Evolutionary conservation across 257 asterid species (phyloP).

Genomic region (Oldenlandia corymbosa): DNA sequence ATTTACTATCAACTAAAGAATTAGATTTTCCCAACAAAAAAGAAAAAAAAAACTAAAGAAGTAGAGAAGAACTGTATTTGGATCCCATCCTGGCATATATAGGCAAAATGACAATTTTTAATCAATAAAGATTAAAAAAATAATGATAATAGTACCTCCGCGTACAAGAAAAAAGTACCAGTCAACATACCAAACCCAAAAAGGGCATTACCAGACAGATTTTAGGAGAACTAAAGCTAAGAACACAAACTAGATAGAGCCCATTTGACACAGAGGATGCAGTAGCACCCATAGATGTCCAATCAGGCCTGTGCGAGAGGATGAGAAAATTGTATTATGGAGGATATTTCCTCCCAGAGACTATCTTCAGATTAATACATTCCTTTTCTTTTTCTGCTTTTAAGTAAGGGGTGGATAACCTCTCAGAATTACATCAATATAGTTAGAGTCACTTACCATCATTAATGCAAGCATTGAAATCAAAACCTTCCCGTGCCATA

Average conservation of each 20-base stretch:
- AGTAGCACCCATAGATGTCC: background rate
- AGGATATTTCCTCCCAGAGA: background rate
- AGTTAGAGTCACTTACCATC: conserved; percentile 46
- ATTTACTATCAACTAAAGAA: background rate
- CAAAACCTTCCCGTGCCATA: conserved; percentile 83
- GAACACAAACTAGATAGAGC: background rate
- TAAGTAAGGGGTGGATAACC: background rate
- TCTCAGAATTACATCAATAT: background rate
- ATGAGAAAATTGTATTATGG: background rate
- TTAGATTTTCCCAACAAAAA: too few species aligned
- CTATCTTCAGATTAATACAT: background rate
- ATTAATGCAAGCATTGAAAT: conserved; percentile 84
- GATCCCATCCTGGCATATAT: too few species aligned
- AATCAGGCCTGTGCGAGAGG: background rate
- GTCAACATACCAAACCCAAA: background rate
- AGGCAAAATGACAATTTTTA: background rate
- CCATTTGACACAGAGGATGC: background rate
- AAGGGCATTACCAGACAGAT: background rate
- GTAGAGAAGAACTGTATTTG: too few species aligned
- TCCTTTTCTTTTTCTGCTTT: background rate
- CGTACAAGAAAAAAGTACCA: background rate
- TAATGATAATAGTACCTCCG: background rate
- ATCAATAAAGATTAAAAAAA: too few species aligned
- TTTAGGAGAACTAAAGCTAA: background rate
- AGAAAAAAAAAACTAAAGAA: too few species aligned